Base-by-base conservation (phyloP, 441 rosid genomes). In the Euphorbia celastroides region DNA sequence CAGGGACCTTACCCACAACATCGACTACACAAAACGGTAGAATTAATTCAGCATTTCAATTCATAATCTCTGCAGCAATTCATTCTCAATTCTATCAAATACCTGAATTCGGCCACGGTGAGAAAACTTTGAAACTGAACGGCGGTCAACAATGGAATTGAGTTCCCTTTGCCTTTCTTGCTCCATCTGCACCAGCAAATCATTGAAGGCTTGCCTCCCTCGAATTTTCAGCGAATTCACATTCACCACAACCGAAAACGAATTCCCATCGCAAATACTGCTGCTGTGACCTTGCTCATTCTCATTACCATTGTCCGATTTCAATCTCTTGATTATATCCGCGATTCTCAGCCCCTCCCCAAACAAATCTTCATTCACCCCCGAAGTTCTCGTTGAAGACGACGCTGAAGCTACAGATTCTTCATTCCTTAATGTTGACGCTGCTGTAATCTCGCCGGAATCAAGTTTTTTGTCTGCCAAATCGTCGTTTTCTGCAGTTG, bases 81-180 rank as follows among this genome's bases (percentile, higher is more conserved):
- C 48, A 38, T 38, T 13, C 48, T 7, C n/a, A 5, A 20, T 9
- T 52, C 3, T 5, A 52, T 7, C 11, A 25, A 54, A 71, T 41
- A 88, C 97, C 96, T 89, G 99, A 77, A 91, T 78, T 34, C 97
- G 78, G 13, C 99, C 96, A 7, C 90, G 88, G 50, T 89, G 89
- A 0, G 86, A 46, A 68, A 94, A 91, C 70, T 75, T 86, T 0
- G 99, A 82, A 57, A 91, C 97, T 16, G 80, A 51, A 22, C 74
- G 86, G 17, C 92, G 87, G 20, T 80, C 82, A 0, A 17, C 62
- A 31, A 94, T 50, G 3, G 67, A 44, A n/a, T 69, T 78, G 13
- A 94, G 71, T 69, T 94, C 97, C 31, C 71, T 81, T 0, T 73
- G 79, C 60, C 89, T 82, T 31, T 88, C 91, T 38, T 84, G 83